Evolutionary conservation across 1,139 yeast species (phyloP), one percentile per base, ranked within the genome.

Genomic region (Candida frijolesensis): DNA sequence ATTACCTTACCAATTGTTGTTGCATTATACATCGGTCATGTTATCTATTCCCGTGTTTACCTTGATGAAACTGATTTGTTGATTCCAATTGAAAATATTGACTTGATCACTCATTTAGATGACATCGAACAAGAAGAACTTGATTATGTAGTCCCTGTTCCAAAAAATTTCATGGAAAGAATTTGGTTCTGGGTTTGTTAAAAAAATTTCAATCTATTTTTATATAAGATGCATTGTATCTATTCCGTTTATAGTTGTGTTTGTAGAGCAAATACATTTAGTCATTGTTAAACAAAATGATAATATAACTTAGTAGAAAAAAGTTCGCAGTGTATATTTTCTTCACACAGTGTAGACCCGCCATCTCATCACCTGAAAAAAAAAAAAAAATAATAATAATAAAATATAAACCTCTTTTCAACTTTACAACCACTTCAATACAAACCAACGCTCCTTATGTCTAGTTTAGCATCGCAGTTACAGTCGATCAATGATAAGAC

Each of bases 391-490:
- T n/a, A n/a, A n/a, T n/a, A 49, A 45, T 35, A 15, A 34, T 16
- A 15, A 19, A 46, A 46, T 18, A 40, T 16, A 38, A 38, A 45
- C 10, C 25, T 14, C 10, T 12, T 12, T 2, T 12, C 4, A 15
- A 8, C 11, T 25, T 8, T 14, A 22, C 11, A 7, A n/a, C 15
- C 14, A 4, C 27, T 19, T 34, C 47, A 46, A 27, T 7, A n/a
- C 9, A 46, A 14, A 32, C 32, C 22, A 45, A 10, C 25, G 16
- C 32, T 33, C 27, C 39, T 39, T 41, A 75, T 75, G 80, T 84
- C 92, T 44, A 65, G 72, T 60, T 83, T 94, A 72, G 89, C 94
- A 44, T 84, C 84, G 55, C 99, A 94, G 78, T 79, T 94, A 63
- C 80, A 89, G 60, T 83, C 80, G 44, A 84, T 92, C 57, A 83